Conservation (phyloP, 352 stramenopile species). For the Globisporangium parvum region DNA sequence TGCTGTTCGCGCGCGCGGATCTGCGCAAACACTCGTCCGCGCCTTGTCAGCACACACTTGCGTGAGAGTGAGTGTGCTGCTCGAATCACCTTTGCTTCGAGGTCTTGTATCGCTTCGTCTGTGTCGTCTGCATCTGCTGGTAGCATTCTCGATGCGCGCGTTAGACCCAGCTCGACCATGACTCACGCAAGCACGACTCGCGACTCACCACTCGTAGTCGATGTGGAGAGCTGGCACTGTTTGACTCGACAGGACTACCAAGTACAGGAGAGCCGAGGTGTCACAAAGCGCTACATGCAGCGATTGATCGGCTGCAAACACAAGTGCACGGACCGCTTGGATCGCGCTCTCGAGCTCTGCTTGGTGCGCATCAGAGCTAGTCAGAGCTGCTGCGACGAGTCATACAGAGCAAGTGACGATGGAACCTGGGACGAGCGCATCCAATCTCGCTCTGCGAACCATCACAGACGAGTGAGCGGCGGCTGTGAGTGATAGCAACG, state of each 20-base stretch:
- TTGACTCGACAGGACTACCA: no score
- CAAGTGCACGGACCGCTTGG: background rate
- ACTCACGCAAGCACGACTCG: no score
- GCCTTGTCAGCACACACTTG: background rate
- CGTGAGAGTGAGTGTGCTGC: background rate
- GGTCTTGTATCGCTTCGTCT: background rate
- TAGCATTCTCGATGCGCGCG: background rate
- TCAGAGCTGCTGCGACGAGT: background rate
- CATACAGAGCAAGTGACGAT: background rate
- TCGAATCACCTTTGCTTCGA: background rate
- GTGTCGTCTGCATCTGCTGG: background rate
- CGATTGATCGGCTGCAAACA: no score
- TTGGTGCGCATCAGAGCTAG: background rate
- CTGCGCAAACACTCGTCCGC: background rate
- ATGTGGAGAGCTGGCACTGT: no score
- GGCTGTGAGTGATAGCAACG: no score
- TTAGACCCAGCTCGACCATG: background rate
- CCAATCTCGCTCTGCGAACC: background rate
- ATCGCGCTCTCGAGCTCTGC: slow-evolving; percentile 7
- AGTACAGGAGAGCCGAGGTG: no score
- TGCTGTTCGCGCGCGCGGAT: slow-evolving; percentile 6
- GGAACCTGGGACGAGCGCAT: slow-evolving; percentile 7
- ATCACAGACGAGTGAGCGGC: background rate
- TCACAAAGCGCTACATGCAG: no score
- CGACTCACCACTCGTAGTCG: no score